Evolutionary conservation across 495 filamentous ascomycete species (phyloP), one percentile per base, ranked within the genome.

Genomic region (Penicillium verhagenii): DNA sequence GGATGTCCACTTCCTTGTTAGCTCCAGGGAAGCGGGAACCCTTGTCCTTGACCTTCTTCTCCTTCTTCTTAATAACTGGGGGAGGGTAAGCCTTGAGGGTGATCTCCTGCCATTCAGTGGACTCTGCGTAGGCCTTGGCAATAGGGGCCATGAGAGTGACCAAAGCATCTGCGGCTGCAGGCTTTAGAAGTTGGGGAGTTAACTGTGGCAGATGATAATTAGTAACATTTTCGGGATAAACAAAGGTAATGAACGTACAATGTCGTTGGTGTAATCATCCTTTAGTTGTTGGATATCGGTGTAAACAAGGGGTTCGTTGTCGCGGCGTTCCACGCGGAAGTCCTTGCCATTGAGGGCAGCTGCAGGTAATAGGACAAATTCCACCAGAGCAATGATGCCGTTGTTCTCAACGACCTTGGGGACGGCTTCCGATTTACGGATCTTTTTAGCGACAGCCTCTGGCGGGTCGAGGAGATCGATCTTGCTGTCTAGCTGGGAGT

Each of bases 401-500:
- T 98, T 98, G 6, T 85, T 87, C 58, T 96, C 90, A 16, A 90
- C 75, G 26, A 88, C 79, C 56, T 82, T 78, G 2, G 94, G 94
- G 28, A 80, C 80, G 6, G 87, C 87, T 37, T 85, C 79, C 3
- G 92, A 88, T 70, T 96, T 96, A 59, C 83, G 83, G 54, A 97
- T 76, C 79, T 97, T 96, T 72, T 53, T 53, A 7, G 50, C 20
- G 40, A 96, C 83, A 4, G 72, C 66, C 7, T 95, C 91, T 0
- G 86, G 71, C 0, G 81, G 37, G 57, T 98, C 94, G 5, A 98
- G 80, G 7, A 98, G 77, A 68, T 97, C 94, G 58, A 97, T 96
- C 77, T 98, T 74, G 63, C 70, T 72, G 39, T 68, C 68, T 72
- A n/a, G 39, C 18, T 47, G 45, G 80, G 29, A 8, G 38, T 63